phyloP scores from a whole-genome alignment of 768 basidiomycete genomes.

The Tephrocybe rancida region DNA sequence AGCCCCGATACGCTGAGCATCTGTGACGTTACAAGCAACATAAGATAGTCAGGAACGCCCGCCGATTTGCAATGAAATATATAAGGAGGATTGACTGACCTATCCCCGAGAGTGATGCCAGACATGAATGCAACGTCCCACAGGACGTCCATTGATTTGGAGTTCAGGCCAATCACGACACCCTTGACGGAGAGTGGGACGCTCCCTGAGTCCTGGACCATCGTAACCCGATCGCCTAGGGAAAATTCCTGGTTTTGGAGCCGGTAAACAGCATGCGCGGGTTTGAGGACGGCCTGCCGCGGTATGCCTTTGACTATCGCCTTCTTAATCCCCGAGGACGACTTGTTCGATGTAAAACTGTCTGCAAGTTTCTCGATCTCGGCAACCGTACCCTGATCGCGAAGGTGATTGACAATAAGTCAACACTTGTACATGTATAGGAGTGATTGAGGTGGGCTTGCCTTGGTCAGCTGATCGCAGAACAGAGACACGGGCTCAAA shows the following conservation, averaged over 20 bases:
- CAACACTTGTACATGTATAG: neutral
- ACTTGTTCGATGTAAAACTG: slow-evolving; percentile 60
- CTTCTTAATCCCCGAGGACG: slow-evolving; percentile 73
- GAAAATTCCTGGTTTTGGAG: slow-evolving; percentile 87
- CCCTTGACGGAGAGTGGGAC: slow-evolving; percentile 93
- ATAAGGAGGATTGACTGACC: slow-evolving; percentile 46
- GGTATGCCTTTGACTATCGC: slow-evolving; percentile 94
- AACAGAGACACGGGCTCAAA: slow-evolving; percentile 92
- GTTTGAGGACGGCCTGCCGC: slow-evolving; percentile 91
- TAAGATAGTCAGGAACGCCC: slow-evolving; percentile 4
- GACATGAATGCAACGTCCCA: slow-evolving; percentile 98
- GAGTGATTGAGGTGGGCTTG: slow-evolving; percentile 26
- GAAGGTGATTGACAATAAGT: neutral
- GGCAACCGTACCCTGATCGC: slow-evolving; percentile 67
- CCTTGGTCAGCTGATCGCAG: slow-evolving; percentile 91
- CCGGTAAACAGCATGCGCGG: slow-evolving; percentile 85
- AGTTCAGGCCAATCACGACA: slow-evolving; percentile 87
- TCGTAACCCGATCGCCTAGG: slow-evolving; percentile 92
- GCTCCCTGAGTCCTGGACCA: slow-evolving; percentile 93
- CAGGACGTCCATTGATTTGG: slow-evolving; percentile 89
- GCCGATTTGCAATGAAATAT: neutral
- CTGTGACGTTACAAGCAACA: slow-evolving; percentile 41
- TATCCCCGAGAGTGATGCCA: slow-evolving; percentile 81
- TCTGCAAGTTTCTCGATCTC: slow-evolving; percentile 83
- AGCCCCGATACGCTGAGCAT: slow-evolving; percentile 92